These are phyloP conservation scores for Fusarium sp. DNA, from an alignment of 2,329 filamentous ascomycete genomes.

Conservation along the genomic window DNA sequence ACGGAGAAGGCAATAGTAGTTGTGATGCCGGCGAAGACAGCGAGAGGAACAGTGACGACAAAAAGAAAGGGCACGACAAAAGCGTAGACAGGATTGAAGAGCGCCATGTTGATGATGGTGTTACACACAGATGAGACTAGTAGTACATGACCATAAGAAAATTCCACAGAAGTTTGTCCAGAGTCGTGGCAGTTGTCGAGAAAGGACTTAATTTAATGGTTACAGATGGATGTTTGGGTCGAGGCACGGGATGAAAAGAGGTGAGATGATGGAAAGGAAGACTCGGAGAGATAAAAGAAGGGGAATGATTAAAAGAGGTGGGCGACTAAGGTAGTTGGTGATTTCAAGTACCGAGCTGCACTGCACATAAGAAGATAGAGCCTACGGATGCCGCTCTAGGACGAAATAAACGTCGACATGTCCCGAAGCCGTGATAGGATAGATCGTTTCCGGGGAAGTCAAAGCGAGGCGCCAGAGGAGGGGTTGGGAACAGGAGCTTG, in stretches of 20 bases:
- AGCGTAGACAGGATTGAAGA: conserved; percentile 66
- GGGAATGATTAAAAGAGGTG: conserved; percentile 6
- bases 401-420: conserved; percentile 19
- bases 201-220: conserved; percentile 18
- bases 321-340: conserved; percentile 15
- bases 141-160: conserved; percentile 39
- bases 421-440: conserved; percentile 29
- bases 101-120: conserved; percentile 56
- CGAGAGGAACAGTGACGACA: conserved; percentile 71
- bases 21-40: conserved; percentile 72
- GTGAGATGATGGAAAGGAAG: background rate
- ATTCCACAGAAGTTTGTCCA: conserved; percentile 1
- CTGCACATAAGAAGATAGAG: conserved; percentile 1
- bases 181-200: conserved; percentile 17
- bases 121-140: conserved; percentile 33
- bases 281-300: background rate
- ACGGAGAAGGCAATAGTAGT: conserved; percentile 71
- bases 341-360: conserved; percentile 21
- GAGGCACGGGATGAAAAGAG: background rate
- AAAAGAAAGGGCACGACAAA: conserved; percentile 72
- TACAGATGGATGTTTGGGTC: background rate
- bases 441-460: conserved; percentile 25
- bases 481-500: conserved; percentile 14
- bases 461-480: conserved; percentile 22
- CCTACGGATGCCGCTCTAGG: conserved; percentile 19